Evolutionary conservation across 805 yeast genomes (phyloP).

Genomic region (Middelhovenomyces tepae): DNA sequence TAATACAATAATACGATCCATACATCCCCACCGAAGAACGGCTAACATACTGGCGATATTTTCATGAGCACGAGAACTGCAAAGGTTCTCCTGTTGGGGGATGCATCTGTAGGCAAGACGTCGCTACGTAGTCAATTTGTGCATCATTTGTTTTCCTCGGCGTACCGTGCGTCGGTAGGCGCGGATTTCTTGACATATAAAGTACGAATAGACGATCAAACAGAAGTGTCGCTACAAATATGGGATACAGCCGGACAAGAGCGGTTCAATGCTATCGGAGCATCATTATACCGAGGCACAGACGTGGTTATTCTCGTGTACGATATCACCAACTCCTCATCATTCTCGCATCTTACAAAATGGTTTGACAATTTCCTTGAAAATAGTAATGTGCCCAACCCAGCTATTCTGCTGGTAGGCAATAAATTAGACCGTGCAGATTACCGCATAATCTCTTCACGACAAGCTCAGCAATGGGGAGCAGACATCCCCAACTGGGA

Average conservation of each 20-base stretch:
- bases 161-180: conserved; percentile 51
- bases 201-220: conserved; percentile 11
- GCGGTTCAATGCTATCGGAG: conserved; percentile 70
- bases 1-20: too few relatives aligned
- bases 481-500: background rate
- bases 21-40: too few relatives aligned
- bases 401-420: conserved; percentile 45
- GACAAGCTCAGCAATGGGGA: conserved; percentile 2
- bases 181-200: conserved; percentile 47
- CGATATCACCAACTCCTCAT: conserved; percentile 42
- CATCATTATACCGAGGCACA: conserved; percentile 45
- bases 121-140: conserved; percentile 47
- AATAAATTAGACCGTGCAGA: conserved; percentile 36
- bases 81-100: conserved; percentile 47
- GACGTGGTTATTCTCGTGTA: conserved; percentile 47
- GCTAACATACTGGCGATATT: too few relatives aligned
- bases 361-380: conserved; percentile 43
- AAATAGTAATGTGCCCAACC: conserved; percentile 39
- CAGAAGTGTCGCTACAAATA: conserved; percentile 31
- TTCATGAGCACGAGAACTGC: too few relatives aligned
- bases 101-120: conserved; percentile 53
- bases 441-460: conserved; percentile 1
- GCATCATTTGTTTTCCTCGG: conserved; percentile 46
- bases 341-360: conserved; percentile 10
- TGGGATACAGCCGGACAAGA: conserved; percentile 95